phyloP scores from a whole-genome alignment of 2,329 filamentous ascomycete genomes.

The Sporothrix pallida region DNA sequence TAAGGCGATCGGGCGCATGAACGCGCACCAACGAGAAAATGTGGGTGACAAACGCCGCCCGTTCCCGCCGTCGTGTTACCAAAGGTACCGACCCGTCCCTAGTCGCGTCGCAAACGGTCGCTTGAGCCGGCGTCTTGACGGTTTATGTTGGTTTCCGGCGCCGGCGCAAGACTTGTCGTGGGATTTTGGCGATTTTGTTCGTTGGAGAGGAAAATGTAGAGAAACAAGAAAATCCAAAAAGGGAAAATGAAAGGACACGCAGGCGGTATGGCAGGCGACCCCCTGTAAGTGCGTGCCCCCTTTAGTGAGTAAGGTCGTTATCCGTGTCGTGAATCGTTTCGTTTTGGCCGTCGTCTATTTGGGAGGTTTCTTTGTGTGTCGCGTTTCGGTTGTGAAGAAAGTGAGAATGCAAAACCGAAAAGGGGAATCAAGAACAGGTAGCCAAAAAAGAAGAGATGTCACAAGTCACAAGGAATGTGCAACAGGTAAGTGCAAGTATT shows the following conservation, averaged over 20 bases:
- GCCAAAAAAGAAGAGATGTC: slow-evolving; percentile 4
- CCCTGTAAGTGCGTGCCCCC: slow-evolving; percentile 26
- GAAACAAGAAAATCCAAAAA: not conserved
- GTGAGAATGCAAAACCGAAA: not conserved
- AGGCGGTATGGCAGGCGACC: slow-evolving; percentile 15
- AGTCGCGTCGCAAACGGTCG: slow-evolving; percentile 17
- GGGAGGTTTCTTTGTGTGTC: not conserved
- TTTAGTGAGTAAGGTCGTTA: slow-evolving; percentile 1
- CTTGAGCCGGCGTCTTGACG: not conserved
- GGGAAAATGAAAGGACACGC: slow-evolving; percentile 26
- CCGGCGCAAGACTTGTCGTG: slow-evolving; percentile 17
- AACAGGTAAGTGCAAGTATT: not conserved
- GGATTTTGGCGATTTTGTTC: not conserved
- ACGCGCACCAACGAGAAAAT: slow-evolving; percentile 6
- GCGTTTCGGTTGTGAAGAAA: not conserved
- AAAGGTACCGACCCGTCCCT: not conserved
- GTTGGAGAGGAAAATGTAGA: not conserved
- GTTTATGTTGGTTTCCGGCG: slow-evolving; percentile 11
- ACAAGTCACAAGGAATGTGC: not conserved
- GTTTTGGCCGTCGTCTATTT: slow-evolving; percentile 18
- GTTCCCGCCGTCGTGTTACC: slow-evolving; percentile 10
- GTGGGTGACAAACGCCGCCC: not conserved
- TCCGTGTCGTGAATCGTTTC: slow-evolving; percentile 27
- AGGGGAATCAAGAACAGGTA: not conserved
- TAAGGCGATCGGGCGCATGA: slow-evolving; percentile 24